These are phyloP conservation scores for Ceratocystis diversiconidia DNA, from an alignment of 2,329 filamentous ascomycete species.

Conservation along the genomic window DNA sequence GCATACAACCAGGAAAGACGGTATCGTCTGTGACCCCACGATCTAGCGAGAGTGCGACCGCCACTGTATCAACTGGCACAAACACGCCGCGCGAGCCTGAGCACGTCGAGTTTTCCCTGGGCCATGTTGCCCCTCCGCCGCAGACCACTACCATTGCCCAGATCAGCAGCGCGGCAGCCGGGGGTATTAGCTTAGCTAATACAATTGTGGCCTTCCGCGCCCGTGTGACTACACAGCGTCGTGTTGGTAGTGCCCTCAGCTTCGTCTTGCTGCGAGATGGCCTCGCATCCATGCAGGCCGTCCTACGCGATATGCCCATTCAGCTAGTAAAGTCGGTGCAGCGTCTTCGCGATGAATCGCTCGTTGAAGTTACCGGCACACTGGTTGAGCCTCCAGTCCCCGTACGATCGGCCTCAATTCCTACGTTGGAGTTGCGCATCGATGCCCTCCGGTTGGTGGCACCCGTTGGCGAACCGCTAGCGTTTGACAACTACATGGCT, in stretches of 20 bases:
- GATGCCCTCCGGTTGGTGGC: slow-evolving; percentile 38
- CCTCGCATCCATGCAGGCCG: slow-evolving; percentile 69
- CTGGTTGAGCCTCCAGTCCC: slow-evolving; percentile 60
- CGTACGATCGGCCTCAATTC: slow-evolving; percentile 60
- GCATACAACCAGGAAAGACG: neutral
- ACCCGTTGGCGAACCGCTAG: slow-evolving; percentile 31
- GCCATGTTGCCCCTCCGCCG: slow-evolving; percentile 21
- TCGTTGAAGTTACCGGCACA: slow-evolving; percentile 62
- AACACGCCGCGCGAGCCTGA: neutral
- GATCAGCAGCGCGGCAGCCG: slow-evolving; percentile 25
- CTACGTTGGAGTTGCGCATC: slow-evolving; percentile 63
- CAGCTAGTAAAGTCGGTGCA: slow-evolving; percentile 81
- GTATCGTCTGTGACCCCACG: neutral
- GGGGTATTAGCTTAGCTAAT: slow-evolving; percentile 21
- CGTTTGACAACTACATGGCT: slow-evolving; percentile 35
- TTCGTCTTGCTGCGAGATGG: slow-evolving; percentile 81
- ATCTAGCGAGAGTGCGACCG: neutral
- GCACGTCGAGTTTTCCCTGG: slow-evolving; percentile 2
- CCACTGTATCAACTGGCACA: neutral
- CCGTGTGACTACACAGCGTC: slow-evolving; percentile 59
- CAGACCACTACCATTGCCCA: slow-evolving; percentile 29
- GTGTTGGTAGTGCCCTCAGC: slow-evolving; percentile 67
- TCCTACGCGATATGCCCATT: slow-evolving; percentile 35
- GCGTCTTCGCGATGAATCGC: slow-evolving; percentile 61
- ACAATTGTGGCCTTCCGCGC: slow-evolving; percentile 31